Percentiles rank a stretch among this genome's conserved stretches.
These are phyloP conservation scores for Ophiocordyceps australis DNA, from an alignment of 2,329 filamentous ascomycete species.

Conservation along the genomic window DNA sequence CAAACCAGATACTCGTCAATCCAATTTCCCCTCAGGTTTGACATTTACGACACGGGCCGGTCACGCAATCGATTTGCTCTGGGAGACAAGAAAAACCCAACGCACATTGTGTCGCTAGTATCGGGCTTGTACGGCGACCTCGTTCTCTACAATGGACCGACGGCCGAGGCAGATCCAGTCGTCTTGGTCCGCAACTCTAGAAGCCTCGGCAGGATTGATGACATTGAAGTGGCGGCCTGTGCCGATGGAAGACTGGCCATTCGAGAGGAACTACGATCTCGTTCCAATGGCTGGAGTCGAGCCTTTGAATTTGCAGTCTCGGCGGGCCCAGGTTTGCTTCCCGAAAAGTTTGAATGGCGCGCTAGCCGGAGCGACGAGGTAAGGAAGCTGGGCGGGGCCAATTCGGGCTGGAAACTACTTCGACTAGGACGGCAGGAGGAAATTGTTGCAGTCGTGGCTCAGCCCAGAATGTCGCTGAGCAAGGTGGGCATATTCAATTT, in stretches of 20 bases:
- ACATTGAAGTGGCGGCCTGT: constrained; percentile 4
- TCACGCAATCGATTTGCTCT: constrained; percentile 2
- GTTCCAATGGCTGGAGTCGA: constrained; percentile 3
- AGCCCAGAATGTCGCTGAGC: constrained; percentile 4
- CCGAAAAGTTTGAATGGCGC: constrained; percentile 22
- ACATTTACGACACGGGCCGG: constrained; percentile 3
- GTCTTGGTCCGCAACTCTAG: constrained; percentile 1
- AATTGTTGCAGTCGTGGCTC: constrained; percentile 21
- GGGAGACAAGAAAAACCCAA: constrained; percentile 2
- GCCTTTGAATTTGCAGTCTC: constrained; percentile 11
- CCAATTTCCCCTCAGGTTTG: constrained; percentile 2
- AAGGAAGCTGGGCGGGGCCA: constrained; percentile 9
- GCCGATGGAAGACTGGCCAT: constrained; percentile 1
- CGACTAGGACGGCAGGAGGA: constrained; percentile 16
- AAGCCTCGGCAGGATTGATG: constrained; percentile 2
- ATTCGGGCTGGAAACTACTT: constrained; percentile 3
- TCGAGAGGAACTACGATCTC: constrained; percentile 2
- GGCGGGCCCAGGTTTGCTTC: constrained; percentile 12
- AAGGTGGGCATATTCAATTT: constrained; percentile 19
- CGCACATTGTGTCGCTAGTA: constrained; percentile 2
- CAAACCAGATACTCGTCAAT: constrained; percentile 1
- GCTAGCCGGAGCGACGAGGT: constrained; percentile 16
- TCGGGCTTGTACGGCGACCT: constrained; percentile 4
- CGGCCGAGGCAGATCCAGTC: constrained; percentile 1
- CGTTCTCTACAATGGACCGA: constrained; percentile 4